phyloP scores from a whole-genome alignment of 2,329 filamentous ascomycete genomes.

The Aspergillus quadrilineatus region DNA sequence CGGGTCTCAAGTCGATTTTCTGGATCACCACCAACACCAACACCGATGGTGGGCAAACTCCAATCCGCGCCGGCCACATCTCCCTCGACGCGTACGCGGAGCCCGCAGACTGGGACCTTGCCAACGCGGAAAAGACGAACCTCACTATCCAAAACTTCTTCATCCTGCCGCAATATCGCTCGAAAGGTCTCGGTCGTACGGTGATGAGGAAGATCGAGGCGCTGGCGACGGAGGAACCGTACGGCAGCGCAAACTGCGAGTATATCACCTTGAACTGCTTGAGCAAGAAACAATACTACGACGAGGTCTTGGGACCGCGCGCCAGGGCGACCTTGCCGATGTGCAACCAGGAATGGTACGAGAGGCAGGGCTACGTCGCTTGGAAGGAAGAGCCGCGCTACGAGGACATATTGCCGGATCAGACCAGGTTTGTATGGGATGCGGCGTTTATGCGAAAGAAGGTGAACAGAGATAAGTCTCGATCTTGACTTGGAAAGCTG shows the following conservation, averaged over 20 bases:
- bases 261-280: conserved; percentile 19
- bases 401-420: conserved; percentile 12
- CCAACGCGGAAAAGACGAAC: conserved; percentile 18
- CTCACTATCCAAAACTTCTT: conserved; percentile 29
- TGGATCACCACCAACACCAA: conserved; percentile 15
- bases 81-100: conserved; percentile 26
- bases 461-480: background rate
- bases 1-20: conserved; percentile 19
- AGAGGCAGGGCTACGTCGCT: conserved; percentile 25
- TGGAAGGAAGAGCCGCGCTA: conserved; percentile 29
- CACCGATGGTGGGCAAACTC: background rate
- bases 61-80: conserved; percentile 27
- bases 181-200: conserved; percentile 16
- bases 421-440: conserved; percentile 9
- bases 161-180: conserved; percentile 24
- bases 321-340: conserved; percentile 16
- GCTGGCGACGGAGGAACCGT: conserved; percentile 21
- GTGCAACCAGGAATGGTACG: conserved; percentile 25
- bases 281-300: conserved; percentile 26
- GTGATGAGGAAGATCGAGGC: conserved; percentile 24
- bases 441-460: conserved; percentile 29
- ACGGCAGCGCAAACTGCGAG: conserved; percentile 15
- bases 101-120: conserved; percentile 14
- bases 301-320: conserved; percentile 15
- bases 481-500: background rate